A percentile compares a stretch with the other conserved stretches of the same genome.
Evolutionary conservation across 257 asterid genomes (phyloP).

Genomic region (Solanum megistacrolobum): DNA sequence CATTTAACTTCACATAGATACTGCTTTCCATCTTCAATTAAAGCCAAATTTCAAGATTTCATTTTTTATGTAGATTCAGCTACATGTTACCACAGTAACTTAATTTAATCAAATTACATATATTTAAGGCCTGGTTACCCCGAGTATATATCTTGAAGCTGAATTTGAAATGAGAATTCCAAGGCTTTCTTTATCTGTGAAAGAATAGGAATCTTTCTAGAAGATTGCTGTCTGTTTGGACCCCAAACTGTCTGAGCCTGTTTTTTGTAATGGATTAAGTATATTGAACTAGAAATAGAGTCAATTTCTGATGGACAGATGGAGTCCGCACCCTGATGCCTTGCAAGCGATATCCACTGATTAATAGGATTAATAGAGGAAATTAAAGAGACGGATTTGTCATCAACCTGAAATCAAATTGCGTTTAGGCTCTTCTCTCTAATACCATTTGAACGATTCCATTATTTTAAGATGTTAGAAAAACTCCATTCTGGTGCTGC

Average conservation of each 20-base stretch:
- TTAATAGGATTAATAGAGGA: not conserved
- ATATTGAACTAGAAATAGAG: not conserved
- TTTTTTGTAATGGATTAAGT: not conserved
- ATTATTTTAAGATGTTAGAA: not conserved
- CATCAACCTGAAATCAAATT: not conserved
- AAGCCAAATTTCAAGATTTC: not conserved
- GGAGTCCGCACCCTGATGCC: not conserved
- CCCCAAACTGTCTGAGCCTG: not conserved
- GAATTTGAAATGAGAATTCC: not conserved
- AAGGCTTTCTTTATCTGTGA: not conserved
- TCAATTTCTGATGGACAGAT: not conserved
- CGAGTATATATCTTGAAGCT: not conserved
- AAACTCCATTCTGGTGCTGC: not conserved
- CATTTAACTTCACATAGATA: not conserved
- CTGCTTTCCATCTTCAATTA: not conserved
- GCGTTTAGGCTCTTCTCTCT: not conserved
- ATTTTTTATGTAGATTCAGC: not conserved
- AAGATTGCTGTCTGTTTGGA: not conserved
- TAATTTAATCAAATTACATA: not conserved
- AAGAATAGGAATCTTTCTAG: not conserved
- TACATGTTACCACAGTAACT: not conserved
- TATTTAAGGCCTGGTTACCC: not conserved
- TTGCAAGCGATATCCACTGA: not conserved
- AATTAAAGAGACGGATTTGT: not conserved
- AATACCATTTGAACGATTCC: not conserved